Base-by-base conservation (phyloP, 1,284 basidiomycete species). In the Microbotryomycetes sp. region DNA sequence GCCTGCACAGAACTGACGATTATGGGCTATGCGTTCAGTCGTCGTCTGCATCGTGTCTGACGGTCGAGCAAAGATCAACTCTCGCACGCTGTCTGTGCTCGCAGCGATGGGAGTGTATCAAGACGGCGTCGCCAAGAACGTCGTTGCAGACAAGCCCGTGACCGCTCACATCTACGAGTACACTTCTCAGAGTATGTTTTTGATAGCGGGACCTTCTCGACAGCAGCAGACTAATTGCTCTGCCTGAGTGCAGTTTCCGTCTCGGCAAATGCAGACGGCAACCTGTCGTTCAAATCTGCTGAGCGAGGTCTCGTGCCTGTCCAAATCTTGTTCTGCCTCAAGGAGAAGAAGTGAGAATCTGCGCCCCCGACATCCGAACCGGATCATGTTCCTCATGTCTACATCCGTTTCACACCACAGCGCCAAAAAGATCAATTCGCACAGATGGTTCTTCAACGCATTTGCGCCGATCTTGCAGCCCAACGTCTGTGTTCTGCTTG, bases 371-470 rank as follows among this genome's bases (percentile, higher is more conserved):
- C 2, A 54, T 60, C 42, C 16, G 45, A 2, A 45, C 47, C n/a
- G 55, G 49, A 15, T 54, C 56, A 19, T 52, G 50, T 22, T 55
- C 50, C 23, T 36, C 46, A 22, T 54, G 26, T 23, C 15, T 5
- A 28, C 23, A 26, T 19, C 23, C 49, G 52, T 6, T 3, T n/a
- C 49, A 29, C 51, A 29, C 19, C 65, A 42, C 73, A 58, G 75
- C 56, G 69, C 72, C 31, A 75, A 77, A 53, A 76, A 80, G 76
- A 91, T 94, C 77, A 96, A 94, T 77, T 92, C 88, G 5, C 92
- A 96, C 69, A 81, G 92, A 46, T 92, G 89, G 92, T 92, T 92
- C 76, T 94, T 96, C 77, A 94, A 94, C 74, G 92, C 90, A 0
- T 93, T 96, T 54, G 70, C 69, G 15, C 72, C 72, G 1, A 60